Conservation (phyloP, 106 monocot species). For the Dioscorea dumetorum region DNA sequence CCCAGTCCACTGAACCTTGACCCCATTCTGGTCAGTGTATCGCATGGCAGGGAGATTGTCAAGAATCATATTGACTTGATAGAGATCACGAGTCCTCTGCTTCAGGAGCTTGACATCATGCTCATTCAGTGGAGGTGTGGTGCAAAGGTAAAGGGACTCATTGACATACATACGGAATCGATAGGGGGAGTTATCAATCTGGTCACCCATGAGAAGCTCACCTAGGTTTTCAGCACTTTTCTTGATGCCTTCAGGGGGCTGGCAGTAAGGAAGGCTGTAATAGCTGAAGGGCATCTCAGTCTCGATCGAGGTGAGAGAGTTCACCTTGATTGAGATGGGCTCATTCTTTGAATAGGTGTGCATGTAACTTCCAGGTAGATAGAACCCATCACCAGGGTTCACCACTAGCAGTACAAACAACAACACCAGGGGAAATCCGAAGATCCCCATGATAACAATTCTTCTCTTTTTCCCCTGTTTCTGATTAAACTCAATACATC, state of each 20-base stretch:
- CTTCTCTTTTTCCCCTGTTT: too few relatives aligned
- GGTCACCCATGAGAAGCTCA: constrained; percentile 62
- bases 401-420: constrained; percentile 7
- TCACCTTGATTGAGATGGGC: constrained; percentile 41
- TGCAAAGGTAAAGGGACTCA: constrained; percentile 53
- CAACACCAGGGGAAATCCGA: neutral
- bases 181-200: constrained; percentile 70
- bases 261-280: constrained; percentile 64
- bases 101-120: constrained; percentile 46
- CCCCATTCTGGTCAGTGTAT: constrained; percentile 33
- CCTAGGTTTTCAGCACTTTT: constrained; percentile 68
- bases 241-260: constrained; percentile 41
- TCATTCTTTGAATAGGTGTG: constrained; percentile 42
- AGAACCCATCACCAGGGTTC: constrained; percentile 24
- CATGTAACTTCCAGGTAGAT: constrained; percentile 64
- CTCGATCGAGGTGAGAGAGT: constrained; percentile 66
- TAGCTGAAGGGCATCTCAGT: constrained; percentile 63
- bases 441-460: too few relatives aligned
- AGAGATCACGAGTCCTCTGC: constrained; percentile 48
- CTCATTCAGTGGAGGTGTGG: constrained; percentile 33
- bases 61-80: constrained; percentile 74
- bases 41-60: constrained; percentile 63
- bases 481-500: too few relatives aligned
- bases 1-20: constrained; percentile 54
- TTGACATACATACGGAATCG: constrained; percentile 39